Conservation (phyloP, 345 rosid species). For the Erucastrum elatum region DNA sequence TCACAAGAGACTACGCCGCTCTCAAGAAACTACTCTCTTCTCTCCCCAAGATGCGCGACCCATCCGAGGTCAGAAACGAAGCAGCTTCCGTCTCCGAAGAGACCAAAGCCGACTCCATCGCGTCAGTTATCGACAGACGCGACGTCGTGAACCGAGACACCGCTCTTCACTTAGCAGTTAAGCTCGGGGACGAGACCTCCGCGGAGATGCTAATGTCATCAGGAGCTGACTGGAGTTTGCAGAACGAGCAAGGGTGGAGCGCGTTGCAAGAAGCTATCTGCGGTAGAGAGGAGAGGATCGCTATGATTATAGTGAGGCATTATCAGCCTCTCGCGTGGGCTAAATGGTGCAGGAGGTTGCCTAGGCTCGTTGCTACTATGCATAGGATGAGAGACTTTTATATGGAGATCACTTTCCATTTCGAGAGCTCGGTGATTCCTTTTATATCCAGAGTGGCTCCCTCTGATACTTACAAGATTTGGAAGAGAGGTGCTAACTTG, state of each 20-base stretch:
- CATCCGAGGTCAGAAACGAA: slow-evolving; percentile 66
- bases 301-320: slow-evolving; percentile 88
- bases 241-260: slow-evolving; percentile 97
- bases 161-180: slow-evolving; percentile 95
- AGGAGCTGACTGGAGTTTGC: slow-evolving; percentile 98
- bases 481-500: slow-evolving; percentile 95
- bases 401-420: slow-evolving; percentile 96
- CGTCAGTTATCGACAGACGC: slow-evolving; percentile 75
- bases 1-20: slow-evolving; percentile 59
- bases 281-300: slow-evolving; percentile 70
- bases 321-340: slow-evolving; percentile 98
- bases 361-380: slow-evolving; percentile 83
- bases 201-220: slow-evolving; percentile 95
- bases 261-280: slow-evolving; percentile 97
- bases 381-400: slow-evolving; percentile 95
- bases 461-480: slow-evolving; percentile 95
- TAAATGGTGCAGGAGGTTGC: slow-evolving; percentile 97
- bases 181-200: slow-evolving; percentile 79
- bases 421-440: slow-evolving; percentile 96
- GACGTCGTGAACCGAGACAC: slow-evolving; percentile 91
- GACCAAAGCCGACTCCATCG: slow-evolving; percentile 78
- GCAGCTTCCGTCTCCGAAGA: slow-evolving; percentile 80
- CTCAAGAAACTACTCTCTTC: slow-evolving; percentile 72
- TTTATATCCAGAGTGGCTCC: slow-evolving; percentile 95
- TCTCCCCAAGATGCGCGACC: slow-evolving; percentile 74